Evolutionary conservation across 495 filamentous ascomycete genomes (phyloP), one percentile per base, ranked within the genome.

Genomic region (Trypethelium eluteriae): DNA sequence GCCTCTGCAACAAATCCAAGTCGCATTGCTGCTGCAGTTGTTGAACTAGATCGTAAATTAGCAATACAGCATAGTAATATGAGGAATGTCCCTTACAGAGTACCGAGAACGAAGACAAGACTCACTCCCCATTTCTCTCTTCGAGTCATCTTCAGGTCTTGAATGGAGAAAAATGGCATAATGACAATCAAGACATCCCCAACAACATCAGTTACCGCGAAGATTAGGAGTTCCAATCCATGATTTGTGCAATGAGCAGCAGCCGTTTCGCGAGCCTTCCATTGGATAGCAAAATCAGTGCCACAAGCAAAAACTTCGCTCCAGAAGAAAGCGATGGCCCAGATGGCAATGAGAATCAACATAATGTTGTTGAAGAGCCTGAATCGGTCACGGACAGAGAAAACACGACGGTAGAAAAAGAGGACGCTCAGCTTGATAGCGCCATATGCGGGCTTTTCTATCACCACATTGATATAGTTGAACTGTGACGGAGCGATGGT

Each of bases 261-360:
- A 5, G 49, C 49, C 12, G 49, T 53, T 53, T 53, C 10, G 49
- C 49, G 49, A 53, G 11, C 49, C 18, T 53, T 53, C 49, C 49
- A 53, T 18, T 14, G 9, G 11, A 53, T n/a, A 14, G 11, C 18
- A 53, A 53, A 53, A 2, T 53, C 49, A 53, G 49, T 53, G n/a
- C 49, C 49, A 18, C 49, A 53, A 18, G 49, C 49, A 25, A 53
- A 53, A 0, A 53, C 49, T 53, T 53, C 49, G n/a, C 10, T 18
- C 49, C 49, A 53, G 49, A 53, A 53, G n/a, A 53, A 53, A 53
- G 49, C 49, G 10, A 18, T 53, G n/a, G 49, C 49, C 49, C 49
- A 53, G 49, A n/a, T n/a, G 2, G 49, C 49, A 53, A 53, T 25
- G 0, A 53, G 10, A 5, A 18, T n/a, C 11, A 53, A 14, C 49